phyloP scores from a whole-genome alignment of 1,284 basidiomycete genomes.

The Cronartium ribicola region DNA sequence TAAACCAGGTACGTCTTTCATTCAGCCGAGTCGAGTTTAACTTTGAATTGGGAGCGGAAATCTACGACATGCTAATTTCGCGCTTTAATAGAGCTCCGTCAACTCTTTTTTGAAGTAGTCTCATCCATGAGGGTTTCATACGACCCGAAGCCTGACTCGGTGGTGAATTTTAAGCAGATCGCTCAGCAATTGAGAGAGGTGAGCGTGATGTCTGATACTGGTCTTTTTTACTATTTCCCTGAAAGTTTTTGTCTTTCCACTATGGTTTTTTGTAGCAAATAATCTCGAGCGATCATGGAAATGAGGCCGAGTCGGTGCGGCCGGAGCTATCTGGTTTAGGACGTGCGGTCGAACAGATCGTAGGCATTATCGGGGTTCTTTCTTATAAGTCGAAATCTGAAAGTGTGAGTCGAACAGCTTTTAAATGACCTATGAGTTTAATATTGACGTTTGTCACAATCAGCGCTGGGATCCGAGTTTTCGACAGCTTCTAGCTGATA shows the following conservation, averaged over 20 bases:
- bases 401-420: background rate
- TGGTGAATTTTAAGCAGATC: slow-evolving; percentile 7
- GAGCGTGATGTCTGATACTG: background rate
- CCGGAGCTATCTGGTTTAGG: background rate
- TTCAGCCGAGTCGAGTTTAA: background rate
- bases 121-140: slow-evolving; percentile 18
- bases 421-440: background rate
- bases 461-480: slow-evolving; percentile 4
- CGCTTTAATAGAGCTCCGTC: slow-evolving; percentile 13
- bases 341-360: background rate
- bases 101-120: slow-evolving; percentile 27
- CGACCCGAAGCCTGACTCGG: slow-evolving; percentile 9
- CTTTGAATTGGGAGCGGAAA: background rate
- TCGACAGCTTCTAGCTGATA: slow-evolving; percentile 16
- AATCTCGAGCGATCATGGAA: background rate
- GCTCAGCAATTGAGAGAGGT: slow-evolving; percentile 23
- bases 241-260: background rate
- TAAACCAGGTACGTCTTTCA: slow-evolving; percentile 10
- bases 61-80: background rate
- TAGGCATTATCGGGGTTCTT: background rate
- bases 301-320: background rate
- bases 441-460: background rate
- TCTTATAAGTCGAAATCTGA: background rate
- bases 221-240: too few species aligned
- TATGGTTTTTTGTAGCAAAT: background rate